Evolutionary conservation across 495 filamentous ascomycete genomes (phyloP).

Genomic region (Saxophila tyrrhenica): DNA sequence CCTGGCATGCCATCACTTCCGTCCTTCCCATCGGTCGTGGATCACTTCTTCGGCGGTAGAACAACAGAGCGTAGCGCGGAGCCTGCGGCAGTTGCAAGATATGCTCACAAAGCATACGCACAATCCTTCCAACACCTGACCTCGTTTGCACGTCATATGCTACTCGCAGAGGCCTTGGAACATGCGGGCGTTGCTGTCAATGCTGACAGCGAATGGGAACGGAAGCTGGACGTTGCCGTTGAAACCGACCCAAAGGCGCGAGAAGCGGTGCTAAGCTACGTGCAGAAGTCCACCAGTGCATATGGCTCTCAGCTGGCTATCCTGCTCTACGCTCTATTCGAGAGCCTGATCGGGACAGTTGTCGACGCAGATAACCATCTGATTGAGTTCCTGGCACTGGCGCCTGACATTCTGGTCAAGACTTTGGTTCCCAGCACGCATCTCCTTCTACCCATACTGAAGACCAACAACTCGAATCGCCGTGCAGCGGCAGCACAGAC

Average conservation of each 20-base stretch:
- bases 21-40: constrained; percentile 5
- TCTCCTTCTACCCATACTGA: neutral
- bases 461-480: constrained; percentile 48
- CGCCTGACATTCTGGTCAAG: constrained; percentile 6
- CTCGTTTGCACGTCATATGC: constrained; percentile 42
- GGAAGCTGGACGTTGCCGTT: constrained; percentile 58
- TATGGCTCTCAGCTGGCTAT: constrained; percentile 6
- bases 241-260: constrained; percentile 53
- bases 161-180: constrained; percentile 57
- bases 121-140: constrained; percentile 9
- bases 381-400: constrained; percentile 14
- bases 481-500: constrained; percentile 53
- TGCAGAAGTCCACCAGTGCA: neutral
- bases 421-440: neutral
- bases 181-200: constrained; percentile 37
- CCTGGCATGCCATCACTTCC: constrained; percentile 34
- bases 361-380: neutral
- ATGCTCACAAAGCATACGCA: neutral
- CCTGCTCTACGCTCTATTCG: constrained; percentile 23
- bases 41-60: constrained; percentile 12
- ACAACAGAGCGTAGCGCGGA: neutral
- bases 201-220: constrained; percentile 75
- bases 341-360: constrained; percentile 1
- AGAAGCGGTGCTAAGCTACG: constrained; percentile 37
- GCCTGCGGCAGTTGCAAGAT: constrained; percentile 1